phyloP scores from a whole-genome alignment of 2,329 filamentous ascomycete genomes.

The Colletotrichum caudatum region DNA sequence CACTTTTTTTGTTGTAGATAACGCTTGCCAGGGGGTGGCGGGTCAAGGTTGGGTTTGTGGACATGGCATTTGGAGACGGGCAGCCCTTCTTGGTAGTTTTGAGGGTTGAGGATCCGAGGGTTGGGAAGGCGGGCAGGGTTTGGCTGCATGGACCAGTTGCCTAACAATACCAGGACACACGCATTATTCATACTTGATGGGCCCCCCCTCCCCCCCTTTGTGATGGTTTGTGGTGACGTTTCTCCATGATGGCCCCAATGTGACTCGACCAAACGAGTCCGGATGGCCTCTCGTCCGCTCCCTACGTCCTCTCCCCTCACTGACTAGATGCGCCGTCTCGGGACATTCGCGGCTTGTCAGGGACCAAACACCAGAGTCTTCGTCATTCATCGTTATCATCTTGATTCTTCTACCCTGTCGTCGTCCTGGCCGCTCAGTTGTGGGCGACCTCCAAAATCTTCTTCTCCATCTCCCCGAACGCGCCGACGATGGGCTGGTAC shows the following conservation, averaged over 20 bases:
- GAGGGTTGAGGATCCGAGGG: conserved; percentile 4
- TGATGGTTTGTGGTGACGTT: background rate
- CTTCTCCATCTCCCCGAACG: conserved; percentile 82
- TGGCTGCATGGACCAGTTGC: conserved; percentile 21
- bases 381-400: conserved; percentile 19
- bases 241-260: background rate
- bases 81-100: conserved; percentile 14
- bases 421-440: conserved; percentile 41
- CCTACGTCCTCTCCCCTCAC: background rate
- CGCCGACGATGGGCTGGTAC: conserved; percentile 82
- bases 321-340: no score
- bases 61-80: background rate
- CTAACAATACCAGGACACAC: conserved; percentile 16
- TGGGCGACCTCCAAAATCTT: conserved; percentile 65
- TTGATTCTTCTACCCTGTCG: conserved; percentile 14
- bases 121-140: background rate
- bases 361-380: background rate
- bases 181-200: conserved; percentile 8
- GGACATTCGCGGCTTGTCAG: background rate
- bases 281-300: background rate
- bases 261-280: background rate
- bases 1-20: conserved; percentile 8
- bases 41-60: background rate
- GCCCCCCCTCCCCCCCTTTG: no score
- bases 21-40: background rate